phyloP scores from a whole-genome alignment of 1,284 basidiomycete species.

The Leccinum huronense region DNA sequence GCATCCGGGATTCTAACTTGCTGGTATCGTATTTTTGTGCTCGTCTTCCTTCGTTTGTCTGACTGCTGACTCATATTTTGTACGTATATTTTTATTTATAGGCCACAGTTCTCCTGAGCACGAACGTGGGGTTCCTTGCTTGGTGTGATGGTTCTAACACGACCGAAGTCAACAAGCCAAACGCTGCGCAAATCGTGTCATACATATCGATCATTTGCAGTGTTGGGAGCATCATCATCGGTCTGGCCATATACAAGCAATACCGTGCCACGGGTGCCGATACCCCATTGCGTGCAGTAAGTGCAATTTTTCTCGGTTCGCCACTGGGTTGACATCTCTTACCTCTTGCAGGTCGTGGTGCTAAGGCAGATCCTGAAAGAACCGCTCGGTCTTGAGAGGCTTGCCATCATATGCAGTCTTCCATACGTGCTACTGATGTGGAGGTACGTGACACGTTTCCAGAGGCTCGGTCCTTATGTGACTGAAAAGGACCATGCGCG shows the following conservation, averaged over 20 bases:
- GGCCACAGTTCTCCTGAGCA: constrained; percentile 32
- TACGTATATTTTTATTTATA: constrained; percentile 6
- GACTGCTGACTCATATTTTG: neutral
- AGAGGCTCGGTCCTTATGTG: neutral
- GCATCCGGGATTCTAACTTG: constrained; percentile 27
- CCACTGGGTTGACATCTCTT: constrained; percentile 1
- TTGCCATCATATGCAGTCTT: constrained; percentile 34
- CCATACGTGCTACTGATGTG: constrained; percentile 34
- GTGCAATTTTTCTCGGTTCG: neutral
- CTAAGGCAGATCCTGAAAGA: constrained; percentile 30
- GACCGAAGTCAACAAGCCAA: constrained; percentile 11
- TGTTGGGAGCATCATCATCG: constrained; percentile 31
- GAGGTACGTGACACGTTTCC: constrained; percentile 23
- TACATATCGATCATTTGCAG: constrained; percentile 34
- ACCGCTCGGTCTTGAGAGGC: constrained; percentile 27
- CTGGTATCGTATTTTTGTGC: constrained; percentile 17
- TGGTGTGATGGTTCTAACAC: constrained; percentile 13
- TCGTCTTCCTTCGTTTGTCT: neutral
- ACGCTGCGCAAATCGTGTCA: constrained; percentile 26
- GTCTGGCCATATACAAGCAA: constrained; percentile 34
- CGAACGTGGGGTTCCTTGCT: constrained; percentile 24
- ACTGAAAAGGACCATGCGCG: neutral
- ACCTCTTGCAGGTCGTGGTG: constrained; percentile 22
- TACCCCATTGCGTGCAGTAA: constrained; percentile 33
- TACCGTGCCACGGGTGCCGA: constrained; percentile 36